Base-by-base conservation (phyloP, 345 rosid genomes). In the Rhodamnia argentea region DNA sequence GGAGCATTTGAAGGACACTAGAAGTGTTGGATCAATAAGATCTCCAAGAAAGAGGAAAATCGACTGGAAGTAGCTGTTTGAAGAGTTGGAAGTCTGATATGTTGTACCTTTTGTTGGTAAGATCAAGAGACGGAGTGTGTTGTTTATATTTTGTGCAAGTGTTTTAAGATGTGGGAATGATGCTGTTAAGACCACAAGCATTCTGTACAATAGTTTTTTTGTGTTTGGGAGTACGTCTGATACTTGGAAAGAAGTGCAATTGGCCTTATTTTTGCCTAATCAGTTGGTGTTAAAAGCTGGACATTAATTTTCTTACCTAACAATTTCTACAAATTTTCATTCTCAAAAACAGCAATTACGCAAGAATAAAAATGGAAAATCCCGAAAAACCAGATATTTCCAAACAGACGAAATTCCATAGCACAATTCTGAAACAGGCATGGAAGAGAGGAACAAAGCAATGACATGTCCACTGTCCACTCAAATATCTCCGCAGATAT, bases 401-500 rank as follows among this genome's bases (percentile, higher is more conserved):
- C 70, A 59, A 64, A 0, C 44, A 64, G 44, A 64, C 6, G 1
- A 64, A 64, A 64, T 64, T 64, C 76, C 44, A 64, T 16, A 29
- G 76, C 44, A 29, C 76, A 32, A 32, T 40, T 32, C 76, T 5
- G 12, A 32, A 64, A 64, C 44, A 1, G 23, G 76, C 44, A 64
- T 64, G 44, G 76, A 64, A 64, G 76, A 64, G 24, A 64, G 76
- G 76, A 64, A 64, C 24, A 64, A 32, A 64, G 44, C 76, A 32
- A 64, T 16, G 95, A 91, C 93, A 90, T 83, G 90, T 94, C 95
- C 94, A 97, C 93, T 18, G 88, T 90, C 92, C 94, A 95, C 94
- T 96, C 98, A 92, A 97, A 94, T 84, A 93, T 52, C 85, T 92
- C 95, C 76, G 90, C 93, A 52, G 91, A 93, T 62, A 94, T 86